Evolutionary conservation across 805 yeast genomes (phyloP).

Genomic region (Peterozyma toletana): DNA sequence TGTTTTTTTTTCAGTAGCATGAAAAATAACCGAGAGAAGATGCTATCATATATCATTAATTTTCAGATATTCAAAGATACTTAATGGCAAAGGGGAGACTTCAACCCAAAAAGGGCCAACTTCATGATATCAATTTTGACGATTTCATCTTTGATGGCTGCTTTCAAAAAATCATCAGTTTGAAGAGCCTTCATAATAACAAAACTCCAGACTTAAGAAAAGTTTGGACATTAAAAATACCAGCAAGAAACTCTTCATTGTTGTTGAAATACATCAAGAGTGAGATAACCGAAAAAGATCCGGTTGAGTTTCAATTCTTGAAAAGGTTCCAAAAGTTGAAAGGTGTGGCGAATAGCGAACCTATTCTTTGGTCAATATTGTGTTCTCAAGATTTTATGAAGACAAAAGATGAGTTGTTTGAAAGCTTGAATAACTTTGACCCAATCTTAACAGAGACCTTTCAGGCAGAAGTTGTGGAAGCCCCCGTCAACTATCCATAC

Average conservation of each 20-base stretch:
- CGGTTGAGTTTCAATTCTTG: constrained; percentile 30
- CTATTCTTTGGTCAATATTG: constrained; percentile 1
- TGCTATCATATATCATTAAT: too few relatives aligned
- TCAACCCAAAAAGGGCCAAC: neutral
- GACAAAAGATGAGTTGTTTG: neutral
- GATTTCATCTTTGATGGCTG: constrained; percentile 28
- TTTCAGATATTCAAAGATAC: neutral
- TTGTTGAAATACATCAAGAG: constrained; percentile 17
- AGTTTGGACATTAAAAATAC: constrained; percentile 38
- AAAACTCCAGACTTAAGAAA: constrained; percentile 21
- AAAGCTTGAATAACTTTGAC: neutral
- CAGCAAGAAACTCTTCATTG: constrained; percentile 25
- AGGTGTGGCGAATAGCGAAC: neutral
- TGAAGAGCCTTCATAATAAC: constrained; percentile 17
- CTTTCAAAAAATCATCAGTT: constrained; percentile 27
- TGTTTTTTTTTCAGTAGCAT: too few relatives aligned
- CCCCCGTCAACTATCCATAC: constrained; percentile 62
- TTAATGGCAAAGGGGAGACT: neutral
- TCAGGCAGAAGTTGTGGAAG: constrained; percentile 15
- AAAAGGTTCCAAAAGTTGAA: constrained; percentile 44
- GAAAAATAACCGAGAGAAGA: neutral
- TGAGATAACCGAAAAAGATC: constrained; percentile 16
- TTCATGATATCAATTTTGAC: constrained; percentile 33
- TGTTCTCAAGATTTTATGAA: constrained; percentile 5
- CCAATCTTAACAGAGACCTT: neutral